phyloP scores from a whole-genome alignment of 78 protist genomes.

The Pigoraptor vietnamica region DNA sequence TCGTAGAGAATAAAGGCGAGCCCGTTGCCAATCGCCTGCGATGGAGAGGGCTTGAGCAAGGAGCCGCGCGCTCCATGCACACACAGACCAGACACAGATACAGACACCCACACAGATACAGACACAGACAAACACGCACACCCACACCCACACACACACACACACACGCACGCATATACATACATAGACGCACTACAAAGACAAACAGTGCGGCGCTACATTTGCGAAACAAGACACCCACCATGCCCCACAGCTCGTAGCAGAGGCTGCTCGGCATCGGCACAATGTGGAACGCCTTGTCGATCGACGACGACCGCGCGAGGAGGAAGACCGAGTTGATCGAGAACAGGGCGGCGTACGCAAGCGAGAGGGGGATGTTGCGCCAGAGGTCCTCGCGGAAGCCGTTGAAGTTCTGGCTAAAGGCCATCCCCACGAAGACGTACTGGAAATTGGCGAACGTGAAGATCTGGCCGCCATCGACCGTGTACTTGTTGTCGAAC shows the following conservation, averaged over 20 bases:
- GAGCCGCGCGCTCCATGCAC: background rate
- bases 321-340: background rate
- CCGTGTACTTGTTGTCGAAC: background rate
- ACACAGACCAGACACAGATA: background rate
- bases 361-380: background rate
- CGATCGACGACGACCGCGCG: background rate
- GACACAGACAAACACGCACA: no score
- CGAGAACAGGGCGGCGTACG: background rate
- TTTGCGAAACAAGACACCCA: no score
- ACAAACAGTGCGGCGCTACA: no score
- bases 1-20: background rate
- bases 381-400: background rate
- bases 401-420: background rate
- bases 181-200: no score
- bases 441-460: background rate
- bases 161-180: no score
- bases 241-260: background rate
- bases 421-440: background rate
- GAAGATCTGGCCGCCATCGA: background rate
- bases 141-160: no score
- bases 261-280: background rate
- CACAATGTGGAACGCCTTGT: background rate
- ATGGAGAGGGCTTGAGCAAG: background rate
- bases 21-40: background rate
- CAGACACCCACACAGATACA: background rate